Evolutionary conservation across 78 protist species (phyloP), one percentile per base, ranked within the genome.

Genomic region (Speleostelium caveatum): DNA sequence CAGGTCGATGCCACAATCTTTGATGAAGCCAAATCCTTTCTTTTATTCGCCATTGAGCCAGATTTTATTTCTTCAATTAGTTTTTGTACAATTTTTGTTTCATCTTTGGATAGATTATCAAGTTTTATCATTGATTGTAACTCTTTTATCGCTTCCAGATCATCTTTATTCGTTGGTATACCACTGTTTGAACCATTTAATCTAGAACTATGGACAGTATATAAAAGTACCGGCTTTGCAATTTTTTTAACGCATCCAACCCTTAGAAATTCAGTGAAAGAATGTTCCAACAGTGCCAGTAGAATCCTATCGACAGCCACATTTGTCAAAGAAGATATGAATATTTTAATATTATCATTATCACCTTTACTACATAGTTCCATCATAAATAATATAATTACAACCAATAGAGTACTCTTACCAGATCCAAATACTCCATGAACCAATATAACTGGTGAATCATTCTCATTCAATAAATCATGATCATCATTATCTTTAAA

Each of bases 371-470:
- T 68, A 33, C 91, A 51, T 3, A 92, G 56, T 0, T 38, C 21
- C 28, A 38, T 8, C 10, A 95, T 39, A 32, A 93, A 89, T 35
- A 93, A 24, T 7, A 93, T 83, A 17, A 86, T 49, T 0, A 93
- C 96, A 0, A 87, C 94, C 4, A 95, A 53, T n/a, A 93, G 4
- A 8, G 73, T 78, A 32, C 73, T 38, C 51, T 95, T 95, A 36
- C 98, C 98, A 28, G 95, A 73, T 17, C 98, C 98, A 66, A 94
- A 96, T 19, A 94, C 96, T 19, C 98, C 98, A 66, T 96, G 96
- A 6, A 94, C 93, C 49, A 96, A 77, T 10, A 59, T 24, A 3
- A 90, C 60, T 3, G 95, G 79, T 53, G 51, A 14, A 21, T 30
- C 28, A 7, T 51, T 51, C 2, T 32, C 38, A 28, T 56, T 17